These are phyloP conservation scores for Botrytis cinerea DNA, from an alignment of 2,329 filamentous ascomycete genomes.

Conservation along the genomic window DNA sequence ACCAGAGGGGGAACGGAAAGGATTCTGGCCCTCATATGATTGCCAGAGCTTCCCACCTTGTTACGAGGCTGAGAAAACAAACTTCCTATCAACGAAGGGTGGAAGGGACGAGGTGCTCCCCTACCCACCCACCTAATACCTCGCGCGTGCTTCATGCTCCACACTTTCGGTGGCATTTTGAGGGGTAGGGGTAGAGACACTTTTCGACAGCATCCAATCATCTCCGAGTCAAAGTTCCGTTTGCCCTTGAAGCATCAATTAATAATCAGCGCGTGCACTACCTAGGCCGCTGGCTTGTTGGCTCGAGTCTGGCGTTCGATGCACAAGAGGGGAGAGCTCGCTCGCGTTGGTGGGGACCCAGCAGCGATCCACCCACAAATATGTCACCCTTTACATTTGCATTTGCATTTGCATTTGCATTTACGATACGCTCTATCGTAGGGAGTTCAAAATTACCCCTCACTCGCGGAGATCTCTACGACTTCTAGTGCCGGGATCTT, in stretches of 20 bases:
- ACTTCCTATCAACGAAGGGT: background rate
- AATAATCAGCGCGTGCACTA: too few species aligned
- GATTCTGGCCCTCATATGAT: background rate
- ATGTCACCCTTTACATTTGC: background rate
- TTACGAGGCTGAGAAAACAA: background rate
- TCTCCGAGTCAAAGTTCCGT: background rate
- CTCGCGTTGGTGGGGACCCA: background rate
- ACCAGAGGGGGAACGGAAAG: background rate
- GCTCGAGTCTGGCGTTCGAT: background rate
- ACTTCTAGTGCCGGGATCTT: background rate
- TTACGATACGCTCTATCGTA: too few species aligned
- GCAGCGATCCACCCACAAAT: background rate
- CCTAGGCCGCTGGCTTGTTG: too few species aligned
- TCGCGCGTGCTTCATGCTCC: background rate
- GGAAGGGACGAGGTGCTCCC: background rate
- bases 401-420: background rate
- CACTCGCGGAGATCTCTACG: background rate
- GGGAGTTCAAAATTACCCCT: background rate
- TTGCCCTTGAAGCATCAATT: background rate
- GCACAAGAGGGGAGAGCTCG: background rate
- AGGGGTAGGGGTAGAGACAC: background rate
- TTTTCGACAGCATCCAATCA: background rate
- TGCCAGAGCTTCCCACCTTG: background rate
- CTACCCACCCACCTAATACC: background rate
- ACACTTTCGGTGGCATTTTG: background rate